Evolutionary conservation across 306 rosid species (phyloP).

Genomic region (Prinsepia uniflora): DNA sequence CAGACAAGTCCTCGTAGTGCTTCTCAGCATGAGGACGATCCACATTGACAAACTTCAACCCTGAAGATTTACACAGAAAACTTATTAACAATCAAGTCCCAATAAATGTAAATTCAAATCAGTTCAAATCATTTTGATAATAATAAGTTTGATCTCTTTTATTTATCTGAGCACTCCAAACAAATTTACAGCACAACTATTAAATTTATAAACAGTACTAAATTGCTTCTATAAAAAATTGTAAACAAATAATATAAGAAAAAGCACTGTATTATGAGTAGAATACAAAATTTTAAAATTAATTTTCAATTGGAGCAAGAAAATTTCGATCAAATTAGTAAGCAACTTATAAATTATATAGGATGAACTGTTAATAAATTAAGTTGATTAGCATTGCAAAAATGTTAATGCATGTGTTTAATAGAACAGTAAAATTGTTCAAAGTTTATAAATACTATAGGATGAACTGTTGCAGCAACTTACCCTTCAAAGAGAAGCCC

Average conservation of each 20-base stretch:
- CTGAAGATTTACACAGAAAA: slow-evolving; percentile 30
- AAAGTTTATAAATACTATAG: background rate
- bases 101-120: background rate
- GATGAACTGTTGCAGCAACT: background rate
- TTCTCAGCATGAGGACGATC: slow-evolving; percentile 84
- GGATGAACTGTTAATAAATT: too few species aligned
- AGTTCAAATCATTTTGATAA: too few species aligned
- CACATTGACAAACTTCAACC: slow-evolving; percentile 70
- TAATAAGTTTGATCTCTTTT: too few species aligned
- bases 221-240: too few species aligned
- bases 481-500: slow-evolving; percentile 85
- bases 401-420: background rate
- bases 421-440: background rate
- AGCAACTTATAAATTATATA: too few species aligned
- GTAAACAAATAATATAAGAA: too few species aligned
- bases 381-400: background rate
- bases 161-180: background rate
- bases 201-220: too few species aligned
- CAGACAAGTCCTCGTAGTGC: slow-evolving; percentile 83
- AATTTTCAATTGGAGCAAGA: background rate
- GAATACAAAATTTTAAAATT: background rate
- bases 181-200: background rate
- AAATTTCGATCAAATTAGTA: background rate
- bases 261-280: too few species aligned
- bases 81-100: background rate